phyloP scores from a whole-genome alignment of 2,329 filamentous ascomycete species.

The Biscogniauxia sp. region DNA sequence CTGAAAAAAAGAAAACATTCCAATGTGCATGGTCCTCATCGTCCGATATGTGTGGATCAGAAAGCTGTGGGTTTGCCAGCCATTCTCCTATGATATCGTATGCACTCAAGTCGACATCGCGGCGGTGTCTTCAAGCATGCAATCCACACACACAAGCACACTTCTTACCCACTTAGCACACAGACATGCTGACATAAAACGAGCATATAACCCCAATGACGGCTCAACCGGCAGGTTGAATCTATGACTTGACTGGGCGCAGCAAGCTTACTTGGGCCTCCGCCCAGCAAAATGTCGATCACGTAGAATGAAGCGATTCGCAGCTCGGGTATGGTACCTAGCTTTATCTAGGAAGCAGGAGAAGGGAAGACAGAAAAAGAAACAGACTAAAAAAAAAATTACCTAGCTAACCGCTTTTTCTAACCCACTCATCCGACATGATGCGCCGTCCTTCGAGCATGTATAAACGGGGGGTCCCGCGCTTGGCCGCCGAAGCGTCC shows the following conservation, averaged over 20 bases:
- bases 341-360: background rate
- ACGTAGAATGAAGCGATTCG: background rate
- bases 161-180: background rate
- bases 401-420: background rate
- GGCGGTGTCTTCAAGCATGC: background rate
- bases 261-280: background rate
- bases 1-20: conserved; percentile 8
- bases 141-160: background rate
- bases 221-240: background rate
- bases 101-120: background rate
- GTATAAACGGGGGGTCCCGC: background rate
- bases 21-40: conserved; percentile 13
- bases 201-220: background rate
- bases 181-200: background rate
- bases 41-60: background rate
- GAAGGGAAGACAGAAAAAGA: no score
- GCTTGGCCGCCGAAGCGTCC: background rate
- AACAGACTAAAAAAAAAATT: background rate
- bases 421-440: background rate
- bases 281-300: background rate
- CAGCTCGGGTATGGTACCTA: background rate
- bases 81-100: background rate
- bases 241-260: background rate
- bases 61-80: background rate
- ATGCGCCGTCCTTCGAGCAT: background rate